Base-by-base conservation (phyloP, 257 asterid species). In the Nemophila menziesii region DNA sequence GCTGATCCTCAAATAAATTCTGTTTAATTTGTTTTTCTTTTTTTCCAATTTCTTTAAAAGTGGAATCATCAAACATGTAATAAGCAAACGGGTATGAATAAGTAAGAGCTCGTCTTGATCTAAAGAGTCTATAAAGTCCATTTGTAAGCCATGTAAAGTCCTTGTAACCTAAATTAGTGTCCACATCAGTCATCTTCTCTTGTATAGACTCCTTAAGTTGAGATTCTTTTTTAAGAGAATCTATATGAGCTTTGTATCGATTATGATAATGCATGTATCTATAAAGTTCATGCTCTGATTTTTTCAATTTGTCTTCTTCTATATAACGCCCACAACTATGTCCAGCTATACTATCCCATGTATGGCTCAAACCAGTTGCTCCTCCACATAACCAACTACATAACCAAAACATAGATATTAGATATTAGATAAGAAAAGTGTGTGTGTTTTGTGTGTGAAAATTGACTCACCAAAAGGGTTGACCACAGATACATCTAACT, bases 241-340 rank as follows among this genome's bases (percentile, higher is more conserved):
- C 95, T 4, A 64, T 78, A 54, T 89, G 97, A 44, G 93, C 95
- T 70, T 83, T 89, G 53, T 80, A 83, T 20, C 92, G 92, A 39
- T 68, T 80, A 63, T 83, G 90, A 63, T 89, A 89, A 69, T 89
- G 97, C 82, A 78, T 78, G 65, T 89, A 89, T 50, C 95, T 74
- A 51, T 68, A 63, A 43, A 83, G 92, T 57, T 89, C 90, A 55
- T 65, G 70, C 66, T 62, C 81, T 16, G 95, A 66, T 40, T 64
- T 75, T 60, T 73, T 74, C 47, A 61, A 77, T 16, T 39, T 7
- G 10, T 71, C 92, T 80, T 77, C 95, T 65, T 72, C n/a, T n/a
- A n/a, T 80, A 58, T 72, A 87, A 47, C 93, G 93, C 43, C 97
- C 97, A 64, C 97, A 89, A 55, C 93, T 80, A 66, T 89, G 95